phyloP scores from a whole-genome alignment of 805 yeast species.

The Torulaspora gathmanii region DNA sequence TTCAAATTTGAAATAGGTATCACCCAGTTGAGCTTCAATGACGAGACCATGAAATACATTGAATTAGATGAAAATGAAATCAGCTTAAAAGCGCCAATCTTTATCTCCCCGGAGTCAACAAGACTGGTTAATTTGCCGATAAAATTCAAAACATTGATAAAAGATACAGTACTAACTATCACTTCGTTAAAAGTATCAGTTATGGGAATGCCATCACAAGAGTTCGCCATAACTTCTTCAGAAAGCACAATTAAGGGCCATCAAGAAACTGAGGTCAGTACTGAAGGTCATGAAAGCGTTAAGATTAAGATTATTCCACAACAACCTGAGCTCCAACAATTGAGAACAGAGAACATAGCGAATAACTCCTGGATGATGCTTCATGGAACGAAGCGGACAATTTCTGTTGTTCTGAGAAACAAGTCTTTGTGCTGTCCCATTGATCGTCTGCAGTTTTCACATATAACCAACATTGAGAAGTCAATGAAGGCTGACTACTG shows the following conservation, averaged over 20 bases:
- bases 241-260: conserved; percentile 10
- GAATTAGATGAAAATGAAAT: conserved; percentile 19
- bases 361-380: conserved; percentile 31
- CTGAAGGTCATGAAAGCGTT: conserved; percentile 5
- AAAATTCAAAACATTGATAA: conserved; percentile 18
- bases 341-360: conserved; percentile 23
- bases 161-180: conserved; percentile 10
- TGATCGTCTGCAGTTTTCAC: conserved; percentile 23
- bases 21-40: conserved; percentile 41
- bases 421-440: conserved; percentile 27
- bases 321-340: conserved; percentile 30
- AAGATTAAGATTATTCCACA: conserved; percentile 27
- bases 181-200: conserved; percentile 22
- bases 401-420: conserved; percentile 25
- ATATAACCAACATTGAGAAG: conserved; percentile 25
- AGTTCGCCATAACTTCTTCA: conserved; percentile 16
- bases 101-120: conserved; percentile 39
- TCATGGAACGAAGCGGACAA: conserved; percentile 29
- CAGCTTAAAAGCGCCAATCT: conserved; percentile 25
- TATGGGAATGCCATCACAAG: conserved; percentile 20
- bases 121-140: conserved; percentile 35
- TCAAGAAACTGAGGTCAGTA: conserved; percentile 2
- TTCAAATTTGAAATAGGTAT: conserved; percentile 68
- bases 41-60: conserved; percentile 30
- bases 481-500: conserved; percentile 28